These are phyloP conservation scores for Antitrichia curtipendula DNA, from an alignment of 225 moss, liverwort and hornwort species.

Conservation along the genomic window DNA sequence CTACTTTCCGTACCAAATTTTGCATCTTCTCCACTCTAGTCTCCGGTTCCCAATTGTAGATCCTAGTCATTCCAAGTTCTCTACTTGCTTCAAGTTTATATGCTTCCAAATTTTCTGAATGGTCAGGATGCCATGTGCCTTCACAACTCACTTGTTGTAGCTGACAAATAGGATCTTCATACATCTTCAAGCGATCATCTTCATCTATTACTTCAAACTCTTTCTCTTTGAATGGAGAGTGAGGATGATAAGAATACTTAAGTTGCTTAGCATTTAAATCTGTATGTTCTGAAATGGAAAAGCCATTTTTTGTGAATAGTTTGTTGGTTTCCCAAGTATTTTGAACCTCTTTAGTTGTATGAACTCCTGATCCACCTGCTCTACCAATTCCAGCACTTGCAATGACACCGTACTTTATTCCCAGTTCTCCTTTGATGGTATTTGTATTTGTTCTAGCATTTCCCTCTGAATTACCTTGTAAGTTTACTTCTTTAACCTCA, in stretches of 20 bases:
- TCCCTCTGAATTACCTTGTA: not conserved
- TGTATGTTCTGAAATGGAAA: not conserved
- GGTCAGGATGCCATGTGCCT: not conserved
- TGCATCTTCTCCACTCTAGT: accelerated
- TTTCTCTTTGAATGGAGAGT: not conserved
- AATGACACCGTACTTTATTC: accelerated
- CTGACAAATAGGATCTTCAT: not conserved
- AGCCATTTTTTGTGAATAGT: not conserved
- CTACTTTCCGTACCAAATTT: no score
- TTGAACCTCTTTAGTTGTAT: accelerated
- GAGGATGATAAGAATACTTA: not conserved
- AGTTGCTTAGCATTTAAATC: no score
- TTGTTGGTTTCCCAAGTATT: not conserved
- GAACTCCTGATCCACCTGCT: not conserved
- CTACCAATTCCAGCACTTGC: not conserved
- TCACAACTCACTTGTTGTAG: not conserved
- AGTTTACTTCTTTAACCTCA: not conserved
- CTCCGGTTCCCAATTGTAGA: not conserved
- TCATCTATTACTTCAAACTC: not conserved
- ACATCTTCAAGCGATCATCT: not conserved
- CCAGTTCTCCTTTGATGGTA: not conserved
- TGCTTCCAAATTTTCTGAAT: not conserved
- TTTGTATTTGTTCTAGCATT: not conserved
- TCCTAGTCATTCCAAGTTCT: not conserved
- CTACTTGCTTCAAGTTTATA: not conserved